These are phyloP conservation scores for Grosmannia huntii DNA, from an alignment of 2,329 filamentous ascomycete genomes.

Conservation along the genomic window DNA sequence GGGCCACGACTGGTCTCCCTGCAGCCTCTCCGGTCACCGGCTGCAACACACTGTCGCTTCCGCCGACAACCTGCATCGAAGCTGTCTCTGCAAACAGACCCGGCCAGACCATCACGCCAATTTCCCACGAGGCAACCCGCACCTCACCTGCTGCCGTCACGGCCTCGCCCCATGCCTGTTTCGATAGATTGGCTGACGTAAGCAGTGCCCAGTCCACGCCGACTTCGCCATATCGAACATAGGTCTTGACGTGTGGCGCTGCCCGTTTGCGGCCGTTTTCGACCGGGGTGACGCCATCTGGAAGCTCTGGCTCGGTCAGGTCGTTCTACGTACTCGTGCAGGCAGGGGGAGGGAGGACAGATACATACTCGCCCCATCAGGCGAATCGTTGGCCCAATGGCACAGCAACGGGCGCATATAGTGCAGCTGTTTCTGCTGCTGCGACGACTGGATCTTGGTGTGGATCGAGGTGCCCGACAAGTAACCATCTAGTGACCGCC, in stretches of 20 bases:
- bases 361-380: conserved; percentile 20
- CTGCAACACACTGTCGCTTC: conserved; percentile 37
- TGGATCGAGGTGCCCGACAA: conserved; percentile 68
- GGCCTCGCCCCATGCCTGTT: conserved; percentile 74
- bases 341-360: background rate
- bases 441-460: conserved; percentile 56
- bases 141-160: conserved; percentile 44
- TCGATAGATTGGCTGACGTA: conserved; percentile 85
- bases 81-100: conserved; percentile 35
- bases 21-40: conserved; percentile 9
- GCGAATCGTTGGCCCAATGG: conserved; percentile 59
- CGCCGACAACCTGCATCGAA: conserved; percentile 58
- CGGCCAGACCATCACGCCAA: conserved; percentile 76
- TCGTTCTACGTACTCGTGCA: background rate
- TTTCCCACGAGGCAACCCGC: conserved; percentile 68
- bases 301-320: conserved; percentile 14
- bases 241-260: conserved; percentile 84
- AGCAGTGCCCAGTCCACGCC: conserved; percentile 73
- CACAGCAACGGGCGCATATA: conserved; percentile 59
- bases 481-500: conserved; percentile 66
- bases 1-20: conserved; percentile 38
- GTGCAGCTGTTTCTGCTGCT: conserved; percentile 60
- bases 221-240: conserved; percentile 44
- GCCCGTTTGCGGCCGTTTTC: conserved; percentile 54
- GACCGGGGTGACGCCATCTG: conserved; percentile 12